A percentile compares a stretch with the other conserved stretches of the same genome.
These are phyloP conservation scores for Apiospora aurea DNA, from an alignment of 2,329 filamentous ascomycete genomes.

Conservation along the genomic window DNA sequence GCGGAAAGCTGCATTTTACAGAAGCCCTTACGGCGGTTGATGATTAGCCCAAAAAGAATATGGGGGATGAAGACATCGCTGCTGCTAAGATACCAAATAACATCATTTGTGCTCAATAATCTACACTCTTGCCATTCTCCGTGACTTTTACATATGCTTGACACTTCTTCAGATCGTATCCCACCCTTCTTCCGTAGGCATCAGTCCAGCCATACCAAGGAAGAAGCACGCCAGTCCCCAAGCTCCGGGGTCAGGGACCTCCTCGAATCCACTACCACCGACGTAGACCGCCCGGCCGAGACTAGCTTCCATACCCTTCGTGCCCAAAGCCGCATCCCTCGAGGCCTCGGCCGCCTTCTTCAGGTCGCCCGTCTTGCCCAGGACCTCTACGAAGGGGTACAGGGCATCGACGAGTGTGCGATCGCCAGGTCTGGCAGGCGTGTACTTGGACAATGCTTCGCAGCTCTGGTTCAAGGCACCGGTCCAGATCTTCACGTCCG, in stretches of 20 bases:
- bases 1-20: constrained; percentile 6
- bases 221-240: constrained; percentile 82
- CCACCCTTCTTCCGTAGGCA: constrained; percentile 49
- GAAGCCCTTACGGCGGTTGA: constrained; percentile 11
- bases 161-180: constrained; percentile 35
- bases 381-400: constrained; percentile 81
- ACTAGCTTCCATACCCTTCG: constrained; percentile 91
- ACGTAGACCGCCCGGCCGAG: constrained; percentile 86
- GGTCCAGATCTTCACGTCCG: constrained; percentile 55
- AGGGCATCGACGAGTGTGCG: constrained; percentile 90
- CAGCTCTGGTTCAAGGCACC: constrained; percentile 75
- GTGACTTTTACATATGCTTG: background rate
- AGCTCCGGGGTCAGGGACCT: constrained; percentile 73
- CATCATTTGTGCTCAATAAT: constrained; percentile 7
- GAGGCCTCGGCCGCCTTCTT: constrained; percentile 79
- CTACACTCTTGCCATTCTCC: background rate
- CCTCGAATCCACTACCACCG: constrained; percentile 74
- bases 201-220: constrained; percentile 70
- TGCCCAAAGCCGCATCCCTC: constrained; percentile 77
- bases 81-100: constrained; percentile 21
- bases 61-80: constrained; percentile 19
- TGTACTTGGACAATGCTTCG: constrained; percentile 79
- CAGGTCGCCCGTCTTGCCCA: constrained; percentile 70
- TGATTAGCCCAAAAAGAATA: constrained; percentile 4
- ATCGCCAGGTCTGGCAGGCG: constrained; percentile 87